phyloP scores from a whole-genome alignment of 2,329 filamentous ascomycete genomes.

The Zalaria sp. region DNA sequence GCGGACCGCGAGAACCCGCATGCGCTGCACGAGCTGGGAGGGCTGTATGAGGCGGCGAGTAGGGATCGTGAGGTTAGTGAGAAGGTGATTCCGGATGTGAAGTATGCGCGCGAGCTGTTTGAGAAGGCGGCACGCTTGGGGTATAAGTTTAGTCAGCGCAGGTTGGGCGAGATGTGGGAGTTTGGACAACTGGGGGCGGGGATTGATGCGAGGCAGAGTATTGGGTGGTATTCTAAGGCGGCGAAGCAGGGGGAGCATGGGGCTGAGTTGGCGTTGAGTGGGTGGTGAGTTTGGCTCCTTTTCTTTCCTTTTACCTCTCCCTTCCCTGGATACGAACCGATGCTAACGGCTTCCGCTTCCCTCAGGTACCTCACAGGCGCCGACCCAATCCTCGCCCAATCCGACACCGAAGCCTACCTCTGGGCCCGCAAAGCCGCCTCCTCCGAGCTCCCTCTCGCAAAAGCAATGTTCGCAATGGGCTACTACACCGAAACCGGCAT shows the following conservation, averaged over 20 bases:
- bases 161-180: constrained; percentile 76
- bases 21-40: constrained; percentile 73
- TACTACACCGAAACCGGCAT: constrained; percentile 96
- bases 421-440: constrained; percentile 91
- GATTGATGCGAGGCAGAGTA: constrained; percentile 71
- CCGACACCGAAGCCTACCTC: constrained; percentile 88
- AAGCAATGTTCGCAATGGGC: constrained; percentile 96
- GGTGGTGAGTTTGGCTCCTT: constrained; percentile 16
- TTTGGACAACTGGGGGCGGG: constrained; percentile 73
- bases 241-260: constrained; percentile 92
- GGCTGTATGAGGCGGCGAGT: constrained; percentile 50
- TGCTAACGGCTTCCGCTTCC: not conserved
- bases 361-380: constrained; percentile 90
- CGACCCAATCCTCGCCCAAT: constrained; percentile 77
- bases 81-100: constrained; percentile 65
- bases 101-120: constrained; percentile 70
- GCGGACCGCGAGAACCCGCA: constrained; percentile 88
- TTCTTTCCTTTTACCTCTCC: not conserved
- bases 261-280: constrained; percentile 50
- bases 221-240: constrained; percentile 86
- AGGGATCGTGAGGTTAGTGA: constrained; percentile 42
- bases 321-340: no score
- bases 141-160: constrained; percentile 91
- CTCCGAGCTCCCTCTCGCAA: constrained; percentile 60
- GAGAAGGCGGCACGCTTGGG: constrained; percentile 73